A percentile compares a stretch with the other conserved stretches of the same genome.
Evolutionary conservation across 495 filamentous ascomycete species (phyloP).

Genomic region (Friedmanniomyces endolithicus): DNA sequence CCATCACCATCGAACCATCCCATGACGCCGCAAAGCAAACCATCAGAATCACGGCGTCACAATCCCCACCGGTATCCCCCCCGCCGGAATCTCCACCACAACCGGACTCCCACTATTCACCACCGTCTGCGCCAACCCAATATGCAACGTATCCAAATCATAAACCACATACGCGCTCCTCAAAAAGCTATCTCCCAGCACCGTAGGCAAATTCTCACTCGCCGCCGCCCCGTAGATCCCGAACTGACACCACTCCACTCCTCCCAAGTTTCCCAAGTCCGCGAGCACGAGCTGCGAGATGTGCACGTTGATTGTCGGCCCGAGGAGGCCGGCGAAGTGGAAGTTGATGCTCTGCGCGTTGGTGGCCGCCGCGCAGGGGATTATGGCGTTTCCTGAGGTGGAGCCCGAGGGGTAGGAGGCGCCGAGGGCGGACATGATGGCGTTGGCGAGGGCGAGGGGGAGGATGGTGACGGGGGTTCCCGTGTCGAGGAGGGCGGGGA

Average conservation of each 20-base stretch:
- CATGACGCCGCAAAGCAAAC: no score
- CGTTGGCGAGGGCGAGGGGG: not conserved
- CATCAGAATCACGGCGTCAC: no score
- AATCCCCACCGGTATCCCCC: not conserved
- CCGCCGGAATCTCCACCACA: slow-evolving; percentile 1
- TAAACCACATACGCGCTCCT: slow-evolving; percentile 19
- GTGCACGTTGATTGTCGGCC: slow-evolving; percentile 4
- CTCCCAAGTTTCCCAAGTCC: not conserved
- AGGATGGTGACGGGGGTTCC: slow-evolving; percentile 14
- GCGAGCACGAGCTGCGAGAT: slow-evolving; percentile 1
- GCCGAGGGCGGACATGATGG: slow-evolving; percentile 1
- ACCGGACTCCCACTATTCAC: not conserved
- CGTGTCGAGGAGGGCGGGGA: slow-evolving; percentile 9
- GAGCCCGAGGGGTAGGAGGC: slow-evolving; percentile 4
- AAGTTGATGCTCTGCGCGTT: slow-evolving; percentile 1
- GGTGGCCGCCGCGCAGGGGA: not conserved
- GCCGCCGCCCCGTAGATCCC: not conserved
- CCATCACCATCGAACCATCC: no score
- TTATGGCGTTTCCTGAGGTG: slow-evolving; percentile 6
- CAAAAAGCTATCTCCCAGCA: slow-evolving; percentile 17
- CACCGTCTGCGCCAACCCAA: not conserved
- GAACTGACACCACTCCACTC: slow-evolving; percentile 11
- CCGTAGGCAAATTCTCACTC: slow-evolving; percentile 3
- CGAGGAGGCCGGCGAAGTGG: slow-evolving; percentile 1
- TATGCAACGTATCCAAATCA: slow-evolving; percentile 12